phyloP scores from a whole-genome alignment of 441 rosid species.

The Brassica hybrid region DNA sequence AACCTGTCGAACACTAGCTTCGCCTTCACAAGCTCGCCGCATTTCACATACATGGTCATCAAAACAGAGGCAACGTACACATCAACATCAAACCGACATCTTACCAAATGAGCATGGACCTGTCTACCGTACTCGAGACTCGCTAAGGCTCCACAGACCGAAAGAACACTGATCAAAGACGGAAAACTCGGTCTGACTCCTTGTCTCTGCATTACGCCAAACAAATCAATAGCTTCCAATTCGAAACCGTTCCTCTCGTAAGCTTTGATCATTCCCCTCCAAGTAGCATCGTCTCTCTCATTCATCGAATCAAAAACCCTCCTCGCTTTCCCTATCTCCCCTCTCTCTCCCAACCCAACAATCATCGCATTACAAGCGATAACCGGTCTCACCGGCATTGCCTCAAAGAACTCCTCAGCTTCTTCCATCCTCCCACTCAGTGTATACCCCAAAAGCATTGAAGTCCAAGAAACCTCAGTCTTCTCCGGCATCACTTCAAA shows the following conservation, averaged over 20 bases:
- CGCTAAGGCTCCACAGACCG: constrained; percentile 64
- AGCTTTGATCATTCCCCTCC: constrained; percentile 59
- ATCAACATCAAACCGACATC: constrained; percentile 55
- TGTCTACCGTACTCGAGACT: constrained; percentile 66
- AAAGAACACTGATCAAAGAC: constrained; percentile 61
- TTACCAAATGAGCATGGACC: constrained; percentile 64
- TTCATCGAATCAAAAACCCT: constrained; percentile 46
- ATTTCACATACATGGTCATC: constrained; percentile 66
- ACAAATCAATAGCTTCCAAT: constrained; percentile 59
- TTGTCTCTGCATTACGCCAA: constrained; percentile 57
- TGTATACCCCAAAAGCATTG: constrained; percentile 52
- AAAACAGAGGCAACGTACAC: constrained; percentile 68
- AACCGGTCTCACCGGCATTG: constrained; percentile 50
- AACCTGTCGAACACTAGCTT: constrained; percentile 59
- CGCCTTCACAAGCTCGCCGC: constrained; percentile 66
- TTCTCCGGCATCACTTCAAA: constrained; percentile 52
- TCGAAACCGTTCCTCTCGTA: constrained; percentile 64
- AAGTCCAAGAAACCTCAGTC: constrained; percentile 57
- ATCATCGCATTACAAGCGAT: constrained; percentile 55
- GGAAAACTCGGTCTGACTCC: constrained; percentile 58
- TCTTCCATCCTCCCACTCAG: constrained; percentile 50
- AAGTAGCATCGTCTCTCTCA: constrained; percentile 42
- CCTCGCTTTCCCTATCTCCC: constrained; percentile 46
- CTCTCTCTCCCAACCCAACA: constrained; percentile 45
- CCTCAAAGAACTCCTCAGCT: constrained; percentile 51